Percentiles rank a stretch among this genome's conserved stretches.
These are phyloP conservation scores for Nicotiana obtusifolia DNA, from an alignment of 257 asterid species.

Conservation along the genomic window DNA sequence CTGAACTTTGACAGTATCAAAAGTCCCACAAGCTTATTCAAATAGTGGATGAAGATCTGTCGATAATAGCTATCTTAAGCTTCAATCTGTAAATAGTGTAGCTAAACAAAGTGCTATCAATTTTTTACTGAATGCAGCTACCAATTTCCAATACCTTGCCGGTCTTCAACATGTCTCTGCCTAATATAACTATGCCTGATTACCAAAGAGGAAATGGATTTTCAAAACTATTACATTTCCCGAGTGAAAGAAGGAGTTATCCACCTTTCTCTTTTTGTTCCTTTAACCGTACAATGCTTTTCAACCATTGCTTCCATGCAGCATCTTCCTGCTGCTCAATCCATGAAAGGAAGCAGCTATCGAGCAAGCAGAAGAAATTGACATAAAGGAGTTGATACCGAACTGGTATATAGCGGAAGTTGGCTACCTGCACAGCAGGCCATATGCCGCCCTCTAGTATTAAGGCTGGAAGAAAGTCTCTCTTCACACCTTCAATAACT, in stretches of 20 bases:
- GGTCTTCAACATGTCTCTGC: background rate
- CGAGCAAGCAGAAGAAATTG: slow-evolving; percentile 82
- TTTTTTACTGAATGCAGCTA: slow-evolving; percentile 5
- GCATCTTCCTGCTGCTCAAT: slow-evolving; percentile 80
- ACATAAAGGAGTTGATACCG: slow-evolving; percentile 78
- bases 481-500: slow-evolving; percentile 71
- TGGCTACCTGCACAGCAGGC: slow-evolving; percentile 80
- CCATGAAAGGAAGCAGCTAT: slow-evolving; percentile 90
- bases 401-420: slow-evolving; percentile 70
- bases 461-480: slow-evolving; percentile 76
- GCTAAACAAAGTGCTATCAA: background rate
- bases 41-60: background rate
- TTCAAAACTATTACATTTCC: background rate
- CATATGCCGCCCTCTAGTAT: slow-evolving; percentile 73
- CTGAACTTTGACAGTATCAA: background rate
- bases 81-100: background rate
- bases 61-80: slow-evolving; percentile 1
- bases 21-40: background rate
- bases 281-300: slow-evolving; percentile 33
- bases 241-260: slow-evolving; percentile 16
- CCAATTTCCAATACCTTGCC: background rate
- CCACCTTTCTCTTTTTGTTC: slow-evolving; percentile 44
- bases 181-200: background rate
- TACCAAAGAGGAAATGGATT: background rate
- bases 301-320: slow-evolving; percentile 77